Base-by-base conservation (phyloP, 805 yeast genomes). In the Metschnikowia gelsemii region DNA sequence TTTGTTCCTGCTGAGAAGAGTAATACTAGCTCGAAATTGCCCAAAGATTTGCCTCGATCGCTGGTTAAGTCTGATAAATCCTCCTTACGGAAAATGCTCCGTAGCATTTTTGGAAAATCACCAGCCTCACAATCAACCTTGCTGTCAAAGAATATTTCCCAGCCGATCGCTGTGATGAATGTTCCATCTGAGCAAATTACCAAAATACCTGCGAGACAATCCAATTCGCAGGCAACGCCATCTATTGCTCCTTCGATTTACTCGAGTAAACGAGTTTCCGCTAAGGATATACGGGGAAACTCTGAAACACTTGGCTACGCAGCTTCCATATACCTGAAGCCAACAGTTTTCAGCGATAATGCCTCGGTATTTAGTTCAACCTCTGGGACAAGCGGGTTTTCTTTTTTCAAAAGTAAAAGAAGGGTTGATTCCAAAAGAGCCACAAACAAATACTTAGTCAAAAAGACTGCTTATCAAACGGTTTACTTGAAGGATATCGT, bases 41-140 rank as follows among this genome's bases (percentile, higher is more conserved):
- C 25, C 11, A 22, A 8, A 11, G 11, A 8, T 7, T 22, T 22
- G 25, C 25, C 7, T 22, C 25, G 9, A 22, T 8, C 11, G 25
- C 69, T 11, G 70, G 61, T 43, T 62, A 63, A 45, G 63, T 59
- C n/a, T 36, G 32, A 19, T 2, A 44, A 37, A 28, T 24, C 44
- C 2, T 40, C 39, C 11, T 52, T 58, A 35, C 36, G 44, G 36
- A 38, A 38, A 35, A 42, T 29, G 20, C 42, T 47, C 16, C 43
- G 42, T 17, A 29, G 35, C 8, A 18, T 47, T 14, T 47, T 50
- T 26, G 38, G 45, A 8, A 38, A 50, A 5, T 28, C 39, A n/a
- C 13, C 29, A 27, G 12, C 40, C n/a, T 29, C 44, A 12, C 35
- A 24, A 13, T 14, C 40, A n/a, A 17, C 34, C 17, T 9, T 12